These are phyloP conservation scores for Acanthamoeba triangularis DNA, from an alignment of 208 protist species.

Conservation along the genomic window DNA sequence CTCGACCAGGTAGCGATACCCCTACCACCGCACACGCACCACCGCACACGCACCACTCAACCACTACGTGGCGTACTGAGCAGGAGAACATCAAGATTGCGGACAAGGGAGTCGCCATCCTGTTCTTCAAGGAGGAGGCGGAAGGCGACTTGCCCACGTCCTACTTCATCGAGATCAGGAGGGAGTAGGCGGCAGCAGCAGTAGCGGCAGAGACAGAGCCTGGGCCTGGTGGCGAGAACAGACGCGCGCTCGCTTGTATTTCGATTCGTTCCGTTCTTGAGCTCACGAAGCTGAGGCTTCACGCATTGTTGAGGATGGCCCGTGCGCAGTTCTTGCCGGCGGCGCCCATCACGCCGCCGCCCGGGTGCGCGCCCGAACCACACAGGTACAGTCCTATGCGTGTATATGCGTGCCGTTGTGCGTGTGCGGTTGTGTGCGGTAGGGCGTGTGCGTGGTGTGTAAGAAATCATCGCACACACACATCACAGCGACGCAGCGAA, in stretches of 20 bases:
- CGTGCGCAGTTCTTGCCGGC: conserved; percentile 78
- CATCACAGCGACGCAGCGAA: not conserved
- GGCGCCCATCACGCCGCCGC: conserved; percentile 89
- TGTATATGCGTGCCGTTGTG: no score
- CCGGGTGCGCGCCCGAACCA: conserved; percentile 84
- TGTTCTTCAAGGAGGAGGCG: conserved; percentile 35
- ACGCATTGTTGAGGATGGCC: conserved; percentile 26
- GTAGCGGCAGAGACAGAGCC: no score
- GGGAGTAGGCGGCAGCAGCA: not conserved
- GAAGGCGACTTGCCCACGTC: not conserved
- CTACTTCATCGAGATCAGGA: conserved; percentile 35
- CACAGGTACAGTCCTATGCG: conserved; percentile 83
- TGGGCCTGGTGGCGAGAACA: not conserved
- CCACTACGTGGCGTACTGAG: not conserved
- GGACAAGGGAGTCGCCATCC: not conserved
- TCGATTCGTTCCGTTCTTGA: not conserved
- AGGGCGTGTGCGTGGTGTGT: no score
- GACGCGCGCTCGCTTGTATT: no score
- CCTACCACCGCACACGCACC: no score
- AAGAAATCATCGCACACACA: no score
- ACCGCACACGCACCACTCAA: no score
- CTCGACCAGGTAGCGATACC: not conserved
- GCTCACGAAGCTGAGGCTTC: not conserved
- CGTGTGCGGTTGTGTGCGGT: no score
- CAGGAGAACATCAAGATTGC: not conserved